Conservation (phyloP, 108 stramenopile genomes). For the Skeletonema tropicum region DNA sequence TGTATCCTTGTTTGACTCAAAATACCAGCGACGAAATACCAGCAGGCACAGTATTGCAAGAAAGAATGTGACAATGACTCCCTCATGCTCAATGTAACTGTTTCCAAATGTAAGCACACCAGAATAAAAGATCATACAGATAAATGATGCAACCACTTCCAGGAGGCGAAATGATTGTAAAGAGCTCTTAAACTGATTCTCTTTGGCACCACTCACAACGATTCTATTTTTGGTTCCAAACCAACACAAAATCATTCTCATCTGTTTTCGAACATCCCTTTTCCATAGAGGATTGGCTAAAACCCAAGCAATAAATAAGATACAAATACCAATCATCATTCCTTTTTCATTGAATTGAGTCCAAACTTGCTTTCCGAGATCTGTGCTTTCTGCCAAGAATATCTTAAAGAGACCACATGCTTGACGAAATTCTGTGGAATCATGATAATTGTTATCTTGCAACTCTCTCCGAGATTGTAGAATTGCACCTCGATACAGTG, state of each 20-base stretch:
- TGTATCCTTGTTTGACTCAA: conserved; percentile 1
- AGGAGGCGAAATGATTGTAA: conserved; percentile 27
- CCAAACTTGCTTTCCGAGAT: conserved; percentile 83
- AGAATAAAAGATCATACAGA: conserved; percentile 67
- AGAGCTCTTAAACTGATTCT: not conserved
- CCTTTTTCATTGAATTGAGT: conserved; percentile 81
- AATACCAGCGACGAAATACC: conserved; percentile 37
- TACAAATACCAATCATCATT: conserved; percentile 69
- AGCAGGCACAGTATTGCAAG: conserved; percentile 61
- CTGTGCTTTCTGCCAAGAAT: conserved; percentile 74
- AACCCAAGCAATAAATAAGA: conserved; percentile 56
- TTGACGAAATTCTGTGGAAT: conserved; percentile 64
- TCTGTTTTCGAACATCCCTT: conserved; percentile 26
- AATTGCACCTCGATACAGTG: conserved; percentile 59
- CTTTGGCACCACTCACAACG: not conserved
- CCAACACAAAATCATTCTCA: conserved; percentile 8
- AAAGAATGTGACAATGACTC: conserved; percentile 66
- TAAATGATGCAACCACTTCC: conserved; percentile 41
- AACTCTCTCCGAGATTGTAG: conserved; percentile 18
- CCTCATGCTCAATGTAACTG: conserved; percentile 78
- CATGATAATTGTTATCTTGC: conserved; percentile 32
- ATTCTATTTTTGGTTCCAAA: not conserved
- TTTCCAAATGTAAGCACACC: conserved; percentile 79
- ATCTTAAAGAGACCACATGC: conserved; percentile 78
- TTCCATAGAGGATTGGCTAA: conserved; percentile 37